Conservation (phyloP, 148 eudicot genomes). For the Polygonum maritimum region DNA sequence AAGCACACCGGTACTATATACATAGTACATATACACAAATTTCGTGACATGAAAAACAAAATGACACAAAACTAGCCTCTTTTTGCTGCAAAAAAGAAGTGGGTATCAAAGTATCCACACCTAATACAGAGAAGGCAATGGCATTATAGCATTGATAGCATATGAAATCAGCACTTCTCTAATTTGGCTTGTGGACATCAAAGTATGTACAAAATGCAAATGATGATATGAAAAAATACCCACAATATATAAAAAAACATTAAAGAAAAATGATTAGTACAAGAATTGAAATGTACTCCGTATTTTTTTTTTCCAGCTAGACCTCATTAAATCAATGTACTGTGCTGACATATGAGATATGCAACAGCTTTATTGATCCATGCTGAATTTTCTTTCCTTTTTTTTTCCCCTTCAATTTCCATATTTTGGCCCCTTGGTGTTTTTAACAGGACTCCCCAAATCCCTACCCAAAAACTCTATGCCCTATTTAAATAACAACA, state of each 20-base stretch:
- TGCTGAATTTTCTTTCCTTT: conserved; percentile 19
- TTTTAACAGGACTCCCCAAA: neutral
- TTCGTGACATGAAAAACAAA: neutral
- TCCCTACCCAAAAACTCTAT: neutral
- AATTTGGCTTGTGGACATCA: conserved; percentile 3
- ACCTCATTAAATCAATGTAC: conserved; percentile 30
- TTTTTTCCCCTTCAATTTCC: conserved; percentile 16
- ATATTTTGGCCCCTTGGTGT: neutral
- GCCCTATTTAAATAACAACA: conserved; percentile 3
- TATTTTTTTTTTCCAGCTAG: neutral
- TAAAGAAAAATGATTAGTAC: conserved; percentile 10
- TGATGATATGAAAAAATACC: neutral
- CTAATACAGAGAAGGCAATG: neutral
- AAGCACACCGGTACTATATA: neutral
- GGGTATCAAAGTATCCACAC: neutral
- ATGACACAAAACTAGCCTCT: neutral
- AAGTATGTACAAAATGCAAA: neutral
- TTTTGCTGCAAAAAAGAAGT: neutral
- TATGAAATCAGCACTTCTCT: neutral
- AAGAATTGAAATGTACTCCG: neutral
- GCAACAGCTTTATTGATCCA: conserved; percentile 46
- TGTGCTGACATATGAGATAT: conserved; percentile 47
- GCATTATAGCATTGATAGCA: neutral
- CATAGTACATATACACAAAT: neutral
- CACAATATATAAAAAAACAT: neutral